Percentiles rank a stretch among this genome's conserved stretches.
Conservation (phyloP, 1,284 basidiomycete genomes). For the Trametes versicolor region DNA sequence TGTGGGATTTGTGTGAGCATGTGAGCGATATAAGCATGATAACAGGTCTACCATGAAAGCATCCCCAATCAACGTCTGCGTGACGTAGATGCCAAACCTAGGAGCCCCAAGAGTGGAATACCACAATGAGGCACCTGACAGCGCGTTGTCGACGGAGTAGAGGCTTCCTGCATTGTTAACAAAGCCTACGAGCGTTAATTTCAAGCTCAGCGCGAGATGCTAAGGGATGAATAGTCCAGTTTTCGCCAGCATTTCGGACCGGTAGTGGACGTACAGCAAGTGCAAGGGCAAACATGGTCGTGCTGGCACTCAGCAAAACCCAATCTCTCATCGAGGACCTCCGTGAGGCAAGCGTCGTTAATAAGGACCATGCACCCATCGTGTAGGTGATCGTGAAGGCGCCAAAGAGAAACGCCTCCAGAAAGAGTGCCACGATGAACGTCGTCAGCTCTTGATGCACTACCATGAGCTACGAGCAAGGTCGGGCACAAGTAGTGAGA, state of each 20-base stretch:
- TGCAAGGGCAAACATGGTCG: neutral
- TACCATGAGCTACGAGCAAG: neutral
- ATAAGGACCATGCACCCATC: neutral
- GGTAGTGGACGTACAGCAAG: neutral
- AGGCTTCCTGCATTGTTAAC: neutral
- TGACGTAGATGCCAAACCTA: constrained; percentile 4
- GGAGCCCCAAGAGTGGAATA: neutral
- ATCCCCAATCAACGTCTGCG: constrained; percentile 12
- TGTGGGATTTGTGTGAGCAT: neutral
- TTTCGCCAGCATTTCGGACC: too few species aligned
- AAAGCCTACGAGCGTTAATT: neutral
- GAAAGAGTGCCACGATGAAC: neutral
- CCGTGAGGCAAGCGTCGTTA: neutral
- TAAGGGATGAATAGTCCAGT: neutral
- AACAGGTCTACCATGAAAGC: neutral
- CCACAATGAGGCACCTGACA: neutral
- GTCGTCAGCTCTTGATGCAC: neutral
- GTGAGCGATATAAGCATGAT: neutral
- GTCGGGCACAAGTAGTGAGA: too few species aligned
- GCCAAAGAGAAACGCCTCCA: constrained; percentile 2
- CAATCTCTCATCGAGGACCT: neutral
- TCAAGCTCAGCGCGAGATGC: constrained; percentile 3
- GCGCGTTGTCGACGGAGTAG: neutral
- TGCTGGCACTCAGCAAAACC: neutral
- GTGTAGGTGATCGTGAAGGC: constrained; percentile 7